Conservation (phyloP, 108 stramenopile species). For the Fragilariopsis cylindrus region DNA sequence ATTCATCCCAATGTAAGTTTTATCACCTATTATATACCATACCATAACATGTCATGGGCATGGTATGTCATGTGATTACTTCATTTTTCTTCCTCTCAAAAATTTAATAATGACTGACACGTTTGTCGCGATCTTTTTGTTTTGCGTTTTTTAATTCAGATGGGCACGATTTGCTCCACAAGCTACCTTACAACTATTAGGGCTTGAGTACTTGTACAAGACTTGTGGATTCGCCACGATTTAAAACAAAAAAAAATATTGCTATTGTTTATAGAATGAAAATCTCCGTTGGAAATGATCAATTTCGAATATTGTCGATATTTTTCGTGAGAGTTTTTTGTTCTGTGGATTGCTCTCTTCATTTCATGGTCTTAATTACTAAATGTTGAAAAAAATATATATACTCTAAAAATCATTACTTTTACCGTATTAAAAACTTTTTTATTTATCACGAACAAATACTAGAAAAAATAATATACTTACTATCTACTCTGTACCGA, state of each 20-base stretch:
- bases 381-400: too few species aligned
- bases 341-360: too few species aligned
- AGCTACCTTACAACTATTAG: constrained; percentile 86
- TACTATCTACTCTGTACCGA: too few species aligned
- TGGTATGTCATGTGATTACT: background rate
- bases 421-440: too few species aligned
- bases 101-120: background rate
- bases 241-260: constrained; percentile 27
- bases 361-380: too few species aligned
- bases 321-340: too few species aligned
- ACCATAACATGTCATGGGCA: too few species aligned
- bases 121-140: background rate
- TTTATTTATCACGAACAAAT: too few species aligned
- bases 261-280: background rate
- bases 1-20: constrained; percentile 76
- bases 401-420: too few species aligned
- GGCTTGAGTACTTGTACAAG: constrained; percentile 79
- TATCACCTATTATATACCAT: too few species aligned
- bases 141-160: constrained; percentile 6
- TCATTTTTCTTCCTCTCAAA: background rate
- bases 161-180: constrained; percentile 91
- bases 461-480: too few species aligned
- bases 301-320: background rate
- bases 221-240: constrained; percentile 75
- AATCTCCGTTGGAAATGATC: background rate